Conservation (phyloP, 2,329 filamentous ascomycete genomes). For the Phialophora verrucosa region DNA sequence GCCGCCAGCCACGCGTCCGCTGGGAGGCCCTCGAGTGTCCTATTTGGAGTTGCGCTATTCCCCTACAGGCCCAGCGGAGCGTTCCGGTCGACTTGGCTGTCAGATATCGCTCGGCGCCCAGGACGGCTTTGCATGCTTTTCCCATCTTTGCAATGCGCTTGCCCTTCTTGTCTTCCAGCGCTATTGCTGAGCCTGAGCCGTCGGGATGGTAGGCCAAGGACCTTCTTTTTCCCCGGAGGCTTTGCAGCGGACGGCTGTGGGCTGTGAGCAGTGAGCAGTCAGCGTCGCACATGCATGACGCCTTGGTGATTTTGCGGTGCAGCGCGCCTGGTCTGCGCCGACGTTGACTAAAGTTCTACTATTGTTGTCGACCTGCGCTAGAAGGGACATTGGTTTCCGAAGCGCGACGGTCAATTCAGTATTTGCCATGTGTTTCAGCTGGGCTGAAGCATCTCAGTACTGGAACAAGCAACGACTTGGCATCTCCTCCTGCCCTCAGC, state of each 20-base stretch:
- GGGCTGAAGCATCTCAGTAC: constrained; percentile 6
- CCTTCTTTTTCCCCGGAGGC: neutral
- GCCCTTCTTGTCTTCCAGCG: constrained; percentile 7
- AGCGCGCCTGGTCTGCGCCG: constrained; percentile 4
- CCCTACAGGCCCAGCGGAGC: constrained; percentile 17
- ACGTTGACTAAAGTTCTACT: neutral
- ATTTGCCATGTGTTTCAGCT: constrained; percentile 17
- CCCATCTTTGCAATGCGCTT: constrained; percentile 7
- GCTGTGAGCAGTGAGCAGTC: neutral
- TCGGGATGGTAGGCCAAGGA: neutral
- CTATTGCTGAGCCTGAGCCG: constrained; percentile 12
- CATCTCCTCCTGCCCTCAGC: constrained; percentile 9
- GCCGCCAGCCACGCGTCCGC: constrained; percentile 15
- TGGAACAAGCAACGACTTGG: constrained; percentile 19
- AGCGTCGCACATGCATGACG: neutral
- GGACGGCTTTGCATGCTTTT: constrained; percentile 14
- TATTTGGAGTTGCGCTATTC: constrained; percentile 8
- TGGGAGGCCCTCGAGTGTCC: neutral
- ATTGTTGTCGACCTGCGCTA: constrained; percentile 5
- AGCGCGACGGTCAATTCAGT: constrained; percentile 4
- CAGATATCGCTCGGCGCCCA: constrained; percentile 28
- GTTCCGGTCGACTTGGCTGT: constrained; percentile 27
- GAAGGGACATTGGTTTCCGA: constrained; percentile 3
- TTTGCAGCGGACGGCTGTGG: neutral
- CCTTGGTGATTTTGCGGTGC: constrained; percentile 3